These are phyloP conservation scores for Posidonia australis DNA, from an alignment of 106 monocot species.

Conservation along the genomic window DNA sequence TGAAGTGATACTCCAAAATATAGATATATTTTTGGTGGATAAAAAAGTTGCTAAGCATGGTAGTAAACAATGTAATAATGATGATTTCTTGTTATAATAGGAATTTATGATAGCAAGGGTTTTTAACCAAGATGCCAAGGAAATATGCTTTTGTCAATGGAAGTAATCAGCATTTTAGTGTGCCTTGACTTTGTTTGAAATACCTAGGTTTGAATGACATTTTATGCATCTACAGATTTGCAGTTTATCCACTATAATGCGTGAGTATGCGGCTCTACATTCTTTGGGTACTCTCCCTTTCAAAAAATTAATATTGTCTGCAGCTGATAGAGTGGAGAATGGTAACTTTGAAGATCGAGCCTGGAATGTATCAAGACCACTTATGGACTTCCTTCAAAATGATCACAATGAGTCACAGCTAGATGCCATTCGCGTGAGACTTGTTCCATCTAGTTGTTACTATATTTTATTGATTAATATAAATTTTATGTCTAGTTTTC, in stretches of 20 bases:
- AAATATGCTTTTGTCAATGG: neutral
- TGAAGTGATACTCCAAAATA: too few relatives aligned
- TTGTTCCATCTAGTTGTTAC: neutral
- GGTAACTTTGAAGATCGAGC: slow-evolving; percentile 32
- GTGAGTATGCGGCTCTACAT: slow-evolving; percentile 74
- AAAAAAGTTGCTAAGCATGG: too few relatives aligned
- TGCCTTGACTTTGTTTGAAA: neutral
- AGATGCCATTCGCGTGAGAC: slow-evolving; percentile 73
- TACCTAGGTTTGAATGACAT: neutral
- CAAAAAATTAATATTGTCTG: slow-evolving; percentile 85
- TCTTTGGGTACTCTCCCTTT: slow-evolving; percentile 76
- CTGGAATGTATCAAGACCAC: slow-evolving; percentile 75
- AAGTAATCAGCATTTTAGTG: too few relatives aligned
- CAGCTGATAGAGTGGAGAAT: slow-evolving; percentile 29
- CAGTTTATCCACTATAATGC: slow-evolving; percentile 93
- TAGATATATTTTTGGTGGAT: too few relatives aligned
- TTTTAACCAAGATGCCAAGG: neutral
- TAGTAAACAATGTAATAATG: too few relatives aligned
- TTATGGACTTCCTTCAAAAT: slow-evolving; percentile 72
- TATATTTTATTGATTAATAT: neutral
- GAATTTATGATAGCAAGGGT: too few relatives aligned
- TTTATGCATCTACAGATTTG: slow-evolving; percentile 42
- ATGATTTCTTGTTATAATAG: too few relatives aligned
- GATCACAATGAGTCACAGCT: slow-evolving; percentile 85
- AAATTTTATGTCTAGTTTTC: neutral